Evolutionary conservation across 2,329 filamentous ascomycete genomes (phyloP), one percentile per base, ranked within the genome.

Genomic region (Cercospora sp.): DNA sequence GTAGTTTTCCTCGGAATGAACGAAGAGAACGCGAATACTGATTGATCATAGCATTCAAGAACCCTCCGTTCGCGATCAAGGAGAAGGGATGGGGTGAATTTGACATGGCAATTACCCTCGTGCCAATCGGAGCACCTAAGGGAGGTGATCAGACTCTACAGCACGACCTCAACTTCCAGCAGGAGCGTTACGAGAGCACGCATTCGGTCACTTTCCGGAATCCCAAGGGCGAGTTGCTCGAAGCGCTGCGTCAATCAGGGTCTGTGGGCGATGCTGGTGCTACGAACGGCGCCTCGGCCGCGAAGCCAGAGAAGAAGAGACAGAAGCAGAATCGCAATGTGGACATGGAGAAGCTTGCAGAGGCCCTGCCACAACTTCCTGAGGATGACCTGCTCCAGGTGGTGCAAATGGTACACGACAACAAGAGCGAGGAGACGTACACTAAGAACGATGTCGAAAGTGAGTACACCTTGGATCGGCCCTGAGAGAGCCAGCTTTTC

Each of bases 1-100:
- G 70, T 67, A 55, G 9, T 37, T 24, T 37, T 3, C 2, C 26
- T 37, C n/a, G 13, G 30, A 8, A 24, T 5, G 12, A n/a, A n/a
- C 28, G 16, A 21, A 16, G 3, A 32, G 55, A 32, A 18, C 8
- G 16, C 9, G 55, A 30, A 21, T 18, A 57, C 70, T 72, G 66
- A 71, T 16, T 30, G 61, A 34, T 21, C 28, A 65, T 24, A 73
- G 92, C 88, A 26, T 91, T 97, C 83, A 90, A 89, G 77, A 90
- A 91, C 72, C 88, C 93, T 0, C 95, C 95, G 0, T 99, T 98
- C 83, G 87, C 86, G 72, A 97, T 97, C 81, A 85, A 89, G 71
- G 97, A 99, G 81, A 92, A 97, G 82, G 95, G 95, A 74, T 99
- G 95, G 95, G 95, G 95, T 77, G 95, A 98, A 82, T 99, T 99